Conservation (phyloP, 2,329 filamentous ascomycete genomes). For the Verruconis gallopava region DNA sequence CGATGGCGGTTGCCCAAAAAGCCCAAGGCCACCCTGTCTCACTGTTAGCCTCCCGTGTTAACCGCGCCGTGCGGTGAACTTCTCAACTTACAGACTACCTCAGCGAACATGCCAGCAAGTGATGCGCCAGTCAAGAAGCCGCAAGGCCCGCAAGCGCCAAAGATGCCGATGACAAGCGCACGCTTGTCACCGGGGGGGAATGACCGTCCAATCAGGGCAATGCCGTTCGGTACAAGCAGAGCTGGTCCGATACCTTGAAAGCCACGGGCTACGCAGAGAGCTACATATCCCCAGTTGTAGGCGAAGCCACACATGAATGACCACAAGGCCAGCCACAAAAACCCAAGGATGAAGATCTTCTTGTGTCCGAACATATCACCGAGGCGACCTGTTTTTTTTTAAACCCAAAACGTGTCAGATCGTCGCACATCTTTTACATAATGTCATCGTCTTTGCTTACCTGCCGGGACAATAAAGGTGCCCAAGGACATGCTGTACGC, state of each 20-base stretch:
- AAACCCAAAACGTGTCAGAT: neutral
- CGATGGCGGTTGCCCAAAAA: conserved; percentile 20
- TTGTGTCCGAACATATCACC: conserved; percentile 28
- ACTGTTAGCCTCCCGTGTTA: neutral
- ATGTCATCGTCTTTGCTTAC: neutral
- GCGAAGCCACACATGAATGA: conserved; percentile 24
- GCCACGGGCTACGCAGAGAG: conserved; percentile 41
- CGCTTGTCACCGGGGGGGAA: conserved; percentile 9
- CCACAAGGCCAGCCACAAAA: conserved; percentile 24
- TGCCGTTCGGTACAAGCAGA: conserved; percentile 11
- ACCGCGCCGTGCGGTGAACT: neutral
- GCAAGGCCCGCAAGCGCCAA: conserved; percentile 9
- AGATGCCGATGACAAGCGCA: conserved; percentile 7
- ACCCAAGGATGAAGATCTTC: conserved; percentile 23
- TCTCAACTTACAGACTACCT: conserved; percentile 5
- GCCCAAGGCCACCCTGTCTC: conserved; percentile 20
- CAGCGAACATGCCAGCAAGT: conserved; percentile 6
- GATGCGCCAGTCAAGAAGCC: conserved; percentile 9
- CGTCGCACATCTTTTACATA: neutral
- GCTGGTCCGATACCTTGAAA: conserved; percentile 34
- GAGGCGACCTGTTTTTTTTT: conserved; percentile 18
- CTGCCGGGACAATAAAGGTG: conserved; percentile 26
- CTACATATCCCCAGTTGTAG: conserved; percentile 28
- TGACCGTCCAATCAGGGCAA: conserved; percentile 11
- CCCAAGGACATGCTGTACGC: conserved; percentile 39